Base-by-base conservation (phyloP, 2,329 filamentous ascomycete species). In the Clonostachys chloroleuca region DNA sequence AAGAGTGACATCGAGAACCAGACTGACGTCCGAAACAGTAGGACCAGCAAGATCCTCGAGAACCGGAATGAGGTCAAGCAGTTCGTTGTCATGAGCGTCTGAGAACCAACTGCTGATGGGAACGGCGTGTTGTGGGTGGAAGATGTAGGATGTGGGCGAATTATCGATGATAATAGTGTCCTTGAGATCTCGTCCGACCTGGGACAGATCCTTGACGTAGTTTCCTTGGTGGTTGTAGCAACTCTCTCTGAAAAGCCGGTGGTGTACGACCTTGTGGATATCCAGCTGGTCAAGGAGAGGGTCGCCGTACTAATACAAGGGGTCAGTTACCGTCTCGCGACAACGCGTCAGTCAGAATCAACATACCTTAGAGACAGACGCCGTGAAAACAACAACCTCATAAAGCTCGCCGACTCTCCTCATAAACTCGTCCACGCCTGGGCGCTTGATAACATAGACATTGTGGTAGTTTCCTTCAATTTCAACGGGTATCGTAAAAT, bases 81-180 rank as follows among this genome's bases (percentile, higher is more conserved):
- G 80, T 77, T 99, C 94, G 70, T 99, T 99, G 74, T 99, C 94
- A 70, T 99, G 94, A 52, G 94, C 94, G 71, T 99, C 94, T 56
- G 92, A 96, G 74, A 99, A 99, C 94, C 94, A 99, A 77, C 92
- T 97, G 80, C 92, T 96, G 73, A 99, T 99, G 24, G 94, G 94
- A 44, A 99, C 92, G 51, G 94, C 94, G 67, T 99, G 94, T 73
- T 99, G 92, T 20, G 94, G 94, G 65, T 99, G 94, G 80, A 99
- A 99, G 60, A 99, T 97, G 74, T 99, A 99, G 12, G 92, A 97
- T 5, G 94, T 99, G 3, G 94, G 94, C 42, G 94, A 97, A 71
- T 99, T 99, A 74, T 99, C 94, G 62, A 99, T 99, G 66, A 99
- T 99, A 64, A 99, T 99, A 17, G 92, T 99, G 64, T 99, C 92